Percentiles rank a stretch among this genome's conserved stretches.
Evolutionary conservation across 306 rosid species (phyloP).

Genomic region (Mimosa pudica): DNA sequence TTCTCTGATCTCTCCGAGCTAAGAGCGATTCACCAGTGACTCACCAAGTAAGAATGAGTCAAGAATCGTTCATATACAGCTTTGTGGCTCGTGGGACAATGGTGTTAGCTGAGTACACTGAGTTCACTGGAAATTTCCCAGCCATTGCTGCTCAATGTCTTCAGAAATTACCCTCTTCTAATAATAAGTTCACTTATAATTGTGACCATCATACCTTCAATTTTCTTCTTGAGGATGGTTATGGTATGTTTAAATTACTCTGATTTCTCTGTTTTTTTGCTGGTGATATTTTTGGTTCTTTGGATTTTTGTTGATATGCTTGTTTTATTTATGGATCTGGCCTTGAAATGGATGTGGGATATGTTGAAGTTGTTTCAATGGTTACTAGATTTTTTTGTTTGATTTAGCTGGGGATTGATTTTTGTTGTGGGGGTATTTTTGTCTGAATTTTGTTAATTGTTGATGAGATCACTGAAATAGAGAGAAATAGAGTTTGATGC

Average conservation of each 20-base stretch:
- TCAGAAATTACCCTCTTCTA: slow-evolving; percentile 73
- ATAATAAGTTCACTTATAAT: slow-evolving; percentile 83
- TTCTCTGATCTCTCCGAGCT: not conserved
- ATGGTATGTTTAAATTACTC: slow-evolving; percentile 45
- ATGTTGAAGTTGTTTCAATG: not conserved
- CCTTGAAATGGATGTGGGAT: slow-evolving; percentile 25
- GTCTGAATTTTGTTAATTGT: slow-evolving; percentile 7
- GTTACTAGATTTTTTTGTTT: slow-evolving; percentile 5
- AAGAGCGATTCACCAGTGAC: slow-evolving; percentile 28
- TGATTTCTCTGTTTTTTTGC: slow-evolving; percentile 17
- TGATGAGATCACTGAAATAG: not conserved
- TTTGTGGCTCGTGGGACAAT: slow-evolving; percentile 87
- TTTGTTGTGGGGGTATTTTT: slow-evolving; percentile 34
- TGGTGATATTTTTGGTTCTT: not conserved
- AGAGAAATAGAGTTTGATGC: slow-evolving; percentile 14
- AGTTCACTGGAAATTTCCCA: slow-evolving; percentile 92
- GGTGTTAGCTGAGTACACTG: slow-evolving; percentile 86
- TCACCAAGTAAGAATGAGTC: slow-evolving; percentile 45
- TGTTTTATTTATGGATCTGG: slow-evolving; percentile 48
- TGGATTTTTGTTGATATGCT: slow-evolving; percentile 13
- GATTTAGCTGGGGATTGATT: not conserved
- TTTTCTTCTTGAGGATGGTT: slow-evolving; percentile 85
- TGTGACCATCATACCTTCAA: slow-evolving; percentile 91
- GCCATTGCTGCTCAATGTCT: slow-evolving; percentile 93
- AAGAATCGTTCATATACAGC: slow-evolving; percentile 85